phyloP scores from a whole-genome alignment of 352 stramenopile genomes.

The Phytophthora citricola region DNA sequence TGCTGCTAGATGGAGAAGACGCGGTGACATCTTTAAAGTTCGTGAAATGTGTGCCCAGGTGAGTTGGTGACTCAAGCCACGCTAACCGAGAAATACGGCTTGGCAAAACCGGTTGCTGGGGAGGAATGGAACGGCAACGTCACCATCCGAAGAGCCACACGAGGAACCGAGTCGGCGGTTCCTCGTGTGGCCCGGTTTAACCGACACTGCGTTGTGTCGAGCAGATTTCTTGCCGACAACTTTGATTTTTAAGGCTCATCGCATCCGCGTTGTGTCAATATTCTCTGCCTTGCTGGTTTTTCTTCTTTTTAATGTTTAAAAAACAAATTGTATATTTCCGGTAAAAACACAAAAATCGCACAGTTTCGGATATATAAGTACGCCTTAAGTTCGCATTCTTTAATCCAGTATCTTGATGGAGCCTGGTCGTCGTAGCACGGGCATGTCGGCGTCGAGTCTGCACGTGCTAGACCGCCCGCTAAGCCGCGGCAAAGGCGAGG shows the following conservation, averaged over 20 bases:
- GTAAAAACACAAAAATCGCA: too few relatives aligned
- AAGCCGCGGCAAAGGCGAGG: slow-evolving; percentile 79
- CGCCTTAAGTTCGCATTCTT: slow-evolving; percentile 1
- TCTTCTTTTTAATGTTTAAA: too few relatives aligned
- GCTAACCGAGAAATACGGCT: not conserved
- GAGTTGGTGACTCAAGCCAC: not conserved
- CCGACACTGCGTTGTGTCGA: too few relatives aligned
- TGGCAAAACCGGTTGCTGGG: not conserved
- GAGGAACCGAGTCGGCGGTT: too few relatives aligned
- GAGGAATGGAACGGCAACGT: not conserved
- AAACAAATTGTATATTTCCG: too few relatives aligned
- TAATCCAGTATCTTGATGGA: slow-evolving; percentile 48
- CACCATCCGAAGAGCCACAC: not conserved
- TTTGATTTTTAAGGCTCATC: too few relatives aligned
- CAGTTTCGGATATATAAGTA: too few relatives aligned
- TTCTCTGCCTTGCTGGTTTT: too few relatives aligned
- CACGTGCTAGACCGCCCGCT: slow-evolving; percentile 83
- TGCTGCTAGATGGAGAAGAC: not conserved
- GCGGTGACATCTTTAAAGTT: not conserved
- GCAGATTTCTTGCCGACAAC: too few relatives aligned
- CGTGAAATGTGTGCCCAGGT: not conserved
- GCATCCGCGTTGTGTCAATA: too few relatives aligned
- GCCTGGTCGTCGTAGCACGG: slow-evolving; percentile 51
- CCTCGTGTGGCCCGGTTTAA: too few relatives aligned
- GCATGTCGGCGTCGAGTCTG: slow-evolving; percentile 59